Evolutionary conservation across 352 stramenopile genomes (phyloP).

Genomic region (Phytophthora cactorum): DNA sequence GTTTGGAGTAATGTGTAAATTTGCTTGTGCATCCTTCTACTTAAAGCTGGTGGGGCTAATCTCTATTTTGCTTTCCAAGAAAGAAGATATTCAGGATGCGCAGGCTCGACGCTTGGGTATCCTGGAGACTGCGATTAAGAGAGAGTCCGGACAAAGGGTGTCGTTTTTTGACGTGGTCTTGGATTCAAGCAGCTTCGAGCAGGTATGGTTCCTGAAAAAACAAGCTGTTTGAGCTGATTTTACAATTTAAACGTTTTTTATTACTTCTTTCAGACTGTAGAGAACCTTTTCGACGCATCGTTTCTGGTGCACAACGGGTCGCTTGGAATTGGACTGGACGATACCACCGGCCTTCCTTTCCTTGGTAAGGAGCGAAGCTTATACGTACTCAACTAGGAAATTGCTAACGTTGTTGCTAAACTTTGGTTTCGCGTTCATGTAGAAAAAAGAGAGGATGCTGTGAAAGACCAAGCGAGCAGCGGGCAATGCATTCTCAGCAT

Average conservation of each 20-base stretch:
- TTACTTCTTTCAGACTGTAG: slow-evolving; percentile 7
- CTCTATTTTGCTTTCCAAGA: slow-evolving; percentile 2
- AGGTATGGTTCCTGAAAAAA: slow-evolving; percentile 5
- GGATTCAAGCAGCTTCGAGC: slow-evolving; percentile 19
- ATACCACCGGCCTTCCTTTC: slow-evolving; percentile 9
- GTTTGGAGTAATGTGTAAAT: background rate
- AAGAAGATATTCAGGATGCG: slow-evolving; percentile 3
- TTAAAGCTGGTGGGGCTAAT: background rate
- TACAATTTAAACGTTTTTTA: background rate
- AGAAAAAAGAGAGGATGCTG: background rate
- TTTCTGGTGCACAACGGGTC: slow-evolving; percentile 18
- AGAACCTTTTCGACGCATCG: slow-evolving; percentile 12
- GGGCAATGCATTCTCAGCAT: slow-evolving; percentile 20
- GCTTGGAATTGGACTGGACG: slow-evolving; percentile 8
- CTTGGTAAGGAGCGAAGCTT: slow-evolving; percentile 5
- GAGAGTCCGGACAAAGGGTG: slow-evolving; percentile 3
- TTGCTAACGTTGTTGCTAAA: background rate
- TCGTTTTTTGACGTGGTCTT: slow-evolving; percentile 13
- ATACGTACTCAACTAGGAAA: too few relatives aligned
- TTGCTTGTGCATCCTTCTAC: background rate
- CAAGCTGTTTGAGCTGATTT: too few relatives aligned
- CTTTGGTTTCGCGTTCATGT: background rate
- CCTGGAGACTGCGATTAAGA: slow-evolving; percentile 7
- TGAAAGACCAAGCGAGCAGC: background rate
- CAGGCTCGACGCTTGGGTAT: slow-evolving; percentile 9